Base-by-base conservation (phyloP, 2,329 filamentous ascomycete genomes). In the Anthostomella pinea region DNA sequence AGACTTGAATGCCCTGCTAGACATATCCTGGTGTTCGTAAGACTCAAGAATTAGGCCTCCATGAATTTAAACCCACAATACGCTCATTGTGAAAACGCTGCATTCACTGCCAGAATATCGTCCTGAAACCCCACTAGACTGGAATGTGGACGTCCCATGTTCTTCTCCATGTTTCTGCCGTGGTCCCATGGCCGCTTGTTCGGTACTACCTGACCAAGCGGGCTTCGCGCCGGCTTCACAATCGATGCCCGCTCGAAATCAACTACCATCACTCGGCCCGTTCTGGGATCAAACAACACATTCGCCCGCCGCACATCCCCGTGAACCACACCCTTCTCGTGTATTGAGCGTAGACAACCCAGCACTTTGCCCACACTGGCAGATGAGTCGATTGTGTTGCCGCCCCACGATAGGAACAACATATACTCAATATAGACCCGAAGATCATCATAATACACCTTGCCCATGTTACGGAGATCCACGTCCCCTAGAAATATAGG, bases 401-500 rank as follows among this genome's bases (percentile, higher is more conserved):
- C 62, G 28, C 51, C 61, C 56, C 51, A 66, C 1, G 58, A 63
- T 14, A 66, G 37, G 25, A 65, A 53, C 14, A 46, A 51, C 38
- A 65, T 54, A 25, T 62, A 40, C n/a, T 58, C 43, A 13, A 66
- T 43, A n/a, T 58, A 50, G 2, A 63, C 56, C 2, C 49, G 40
- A 26, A 53, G 39, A 41, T 58, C 45, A 21, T 60, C 60, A 39
- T 58, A 65, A 42, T 63, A 65, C 5, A 38, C 57, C 41, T 51
- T 56, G 3, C 46, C 32, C 6, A 65, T 43, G 3, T 29, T 10
- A 25, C 49, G 45, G 20, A 69, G 58, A 45, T 68, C 54, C 22
- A 69, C 54, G 8, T 53, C 46, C 8, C 63, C 59, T 6, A 68
- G 57, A 21, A 62, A 65, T 1, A 70, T 57, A 13, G 64, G 64